Conservation (phyloP, 805 yeast species). For the Zygosaccharomyces lentus region DNA sequence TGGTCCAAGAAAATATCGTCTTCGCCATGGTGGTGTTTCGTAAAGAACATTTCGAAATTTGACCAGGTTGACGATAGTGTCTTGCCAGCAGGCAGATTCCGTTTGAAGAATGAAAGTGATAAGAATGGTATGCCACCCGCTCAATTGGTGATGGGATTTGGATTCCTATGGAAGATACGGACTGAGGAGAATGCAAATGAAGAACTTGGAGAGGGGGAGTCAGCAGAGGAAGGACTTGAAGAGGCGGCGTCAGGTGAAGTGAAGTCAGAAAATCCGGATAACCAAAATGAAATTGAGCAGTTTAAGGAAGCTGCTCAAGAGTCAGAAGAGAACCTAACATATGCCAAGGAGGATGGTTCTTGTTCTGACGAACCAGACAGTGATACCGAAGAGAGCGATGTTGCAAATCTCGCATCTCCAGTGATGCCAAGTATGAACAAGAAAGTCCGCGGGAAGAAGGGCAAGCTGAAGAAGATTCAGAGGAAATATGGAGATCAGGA, state of each 20-base stretch:
- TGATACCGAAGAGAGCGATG: slow-evolving; percentile 4
- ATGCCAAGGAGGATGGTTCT: background rate
- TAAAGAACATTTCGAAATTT: slow-evolving; percentile 62
- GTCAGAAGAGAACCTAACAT: background rate
- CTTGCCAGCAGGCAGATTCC: slow-evolving; percentile 59
- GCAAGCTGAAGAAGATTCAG: slow-evolving; percentile 76
- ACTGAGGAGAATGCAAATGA: slow-evolving; percentile 31
- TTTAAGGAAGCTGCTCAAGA: background rate
- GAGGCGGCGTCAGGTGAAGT: background rate
- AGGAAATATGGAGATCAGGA: slow-evolving; percentile 87
- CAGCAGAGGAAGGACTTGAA: slow-evolving; percentile 7
- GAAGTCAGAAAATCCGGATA: background rate
- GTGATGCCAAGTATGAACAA: slow-evolving; percentile 34
- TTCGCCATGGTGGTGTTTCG: slow-evolving; percentile 82
- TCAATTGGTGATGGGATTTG: slow-evolving; percentile 89
- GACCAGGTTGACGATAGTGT: slow-evolving; percentile 50
- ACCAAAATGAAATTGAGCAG: background rate
- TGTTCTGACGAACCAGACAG: background rate
- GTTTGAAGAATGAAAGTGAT: slow-evolving; percentile 46
- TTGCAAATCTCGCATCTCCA: slow-evolving; percentile 9
- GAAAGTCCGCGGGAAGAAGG: slow-evolving; percentile 76
- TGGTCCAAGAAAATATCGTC: slow-evolving; percentile 85
- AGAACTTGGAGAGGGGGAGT: slow-evolving; percentile 9
- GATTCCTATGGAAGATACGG: slow-evolving; percentile 67
- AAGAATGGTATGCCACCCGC: slow-evolving; percentile 67